Conservation (phyloP, 73 alveolate species). For the Stentor coeruleus region DNA sequence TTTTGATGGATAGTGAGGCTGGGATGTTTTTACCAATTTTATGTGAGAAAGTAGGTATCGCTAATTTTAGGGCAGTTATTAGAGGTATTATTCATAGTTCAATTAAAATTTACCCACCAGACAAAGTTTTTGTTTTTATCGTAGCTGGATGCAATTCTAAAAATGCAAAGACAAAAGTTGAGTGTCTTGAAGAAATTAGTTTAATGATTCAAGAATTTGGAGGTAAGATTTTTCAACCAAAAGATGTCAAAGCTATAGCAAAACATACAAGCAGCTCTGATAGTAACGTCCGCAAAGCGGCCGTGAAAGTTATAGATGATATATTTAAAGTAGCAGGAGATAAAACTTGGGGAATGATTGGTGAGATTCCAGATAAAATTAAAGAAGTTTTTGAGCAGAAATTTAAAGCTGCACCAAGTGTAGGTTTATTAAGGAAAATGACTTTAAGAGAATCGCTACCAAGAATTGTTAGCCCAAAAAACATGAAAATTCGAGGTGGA, state of each 20-base stretch:
- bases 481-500: too few relatives aligned
- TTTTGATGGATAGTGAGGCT: slow-evolving; percentile 50
- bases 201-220: slow-evolving; percentile 25
- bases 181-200: slow-evolving; percentile 48
- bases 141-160: slow-evolving; percentile 34
- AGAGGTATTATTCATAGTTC: slow-evolving; percentile 34
- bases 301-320: slow-evolving; percentile 40
- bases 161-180: slow-evolving; percentile 40
- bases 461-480: too few relatives aligned
- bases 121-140: slow-evolving; percentile 21
- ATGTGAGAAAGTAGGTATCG: slow-evolving; percentile 48
- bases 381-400: slow-evolving; percentile 43
- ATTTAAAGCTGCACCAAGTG: too few relatives aligned
- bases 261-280: slow-evolving; percentile 39
- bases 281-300: slow-evolving; percentile 37
- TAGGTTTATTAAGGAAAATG: too few relatives aligned
- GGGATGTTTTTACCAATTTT: slow-evolving; percentile 30
- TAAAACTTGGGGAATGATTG: slow-evolving; percentile 39
- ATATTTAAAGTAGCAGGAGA: slow-evolving; percentile 34
- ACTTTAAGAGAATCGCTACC: too few relatives aligned
- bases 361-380: slow-evolving; percentile 45
- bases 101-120: slow-evolving; percentile 29
- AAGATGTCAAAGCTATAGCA: slow-evolving; percentile 33
- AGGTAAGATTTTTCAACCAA: slow-evolving; percentile 29
- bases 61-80: slow-evolving; percentile 35